A percentile compares a stretch with the other conserved stretches of the same genome.
phyloP scores from a whole-genome alignment of 768 basidiomycete species.

The Rhodotorula babjevae region DNA sequence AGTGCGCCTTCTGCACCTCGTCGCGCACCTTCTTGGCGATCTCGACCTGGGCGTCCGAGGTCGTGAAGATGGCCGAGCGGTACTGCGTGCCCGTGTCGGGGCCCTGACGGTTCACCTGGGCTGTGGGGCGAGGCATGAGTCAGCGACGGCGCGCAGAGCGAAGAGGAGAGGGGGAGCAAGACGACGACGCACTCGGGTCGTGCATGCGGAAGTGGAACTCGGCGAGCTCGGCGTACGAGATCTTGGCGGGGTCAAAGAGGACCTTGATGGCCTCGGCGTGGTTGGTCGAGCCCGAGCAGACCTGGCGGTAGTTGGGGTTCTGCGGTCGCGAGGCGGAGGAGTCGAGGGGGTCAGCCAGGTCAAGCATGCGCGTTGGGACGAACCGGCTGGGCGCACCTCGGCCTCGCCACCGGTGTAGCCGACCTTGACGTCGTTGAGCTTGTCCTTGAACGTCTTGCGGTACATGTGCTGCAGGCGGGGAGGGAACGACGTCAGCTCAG shows the following conservation, averaged over 20 bases:
- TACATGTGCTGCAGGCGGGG: conserved; percentile 29
- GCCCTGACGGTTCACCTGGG: conserved; percentile 39
- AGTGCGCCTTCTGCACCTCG: conserved; percentile 79
- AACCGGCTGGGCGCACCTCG: too few species aligned
- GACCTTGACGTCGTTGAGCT: conserved; percentile 60
- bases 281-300: conserved; percentile 73
- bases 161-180: not conserved
- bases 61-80: conserved; percentile 83
- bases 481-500: not conserved
- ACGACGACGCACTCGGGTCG: conserved; percentile 14
- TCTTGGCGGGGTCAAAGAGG: conserved; percentile 63
- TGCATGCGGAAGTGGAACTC: conserved; percentile 48
- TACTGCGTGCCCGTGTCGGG: conserved; percentile 60
- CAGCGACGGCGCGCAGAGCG: too few species aligned
- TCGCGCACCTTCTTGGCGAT: conserved; percentile 71
- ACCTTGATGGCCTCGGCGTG: conserved; percentile 86
- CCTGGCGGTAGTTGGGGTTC: conserved; percentile 63
- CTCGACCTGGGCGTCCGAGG: conserved; percentile 64
- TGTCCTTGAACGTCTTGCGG: conserved; percentile 25
- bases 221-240: conserved; percentile 79
- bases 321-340: not conserved
- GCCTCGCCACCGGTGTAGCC: conserved; percentile 73
- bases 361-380: too few species aligned
- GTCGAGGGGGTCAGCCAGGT: not conserved
- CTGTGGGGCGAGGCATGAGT: not conserved